phyloP scores from a whole-genome alignment of 352 stramenopile species.

The Phytopythium sindhum region DNA sequence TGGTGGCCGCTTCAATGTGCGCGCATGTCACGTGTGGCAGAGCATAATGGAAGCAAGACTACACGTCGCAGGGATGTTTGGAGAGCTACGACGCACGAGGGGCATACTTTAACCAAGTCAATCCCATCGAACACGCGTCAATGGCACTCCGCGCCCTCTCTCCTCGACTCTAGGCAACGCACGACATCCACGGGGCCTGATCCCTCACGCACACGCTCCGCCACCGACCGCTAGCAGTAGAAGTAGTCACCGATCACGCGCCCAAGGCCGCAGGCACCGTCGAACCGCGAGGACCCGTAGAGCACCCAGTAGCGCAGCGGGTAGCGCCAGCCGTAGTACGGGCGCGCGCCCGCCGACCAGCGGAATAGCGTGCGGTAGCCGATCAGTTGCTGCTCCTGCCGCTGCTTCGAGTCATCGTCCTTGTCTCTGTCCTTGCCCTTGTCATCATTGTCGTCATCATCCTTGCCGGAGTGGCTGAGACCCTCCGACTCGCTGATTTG shows the following conservation, averaged over 20 bases:
- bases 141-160: neutral
- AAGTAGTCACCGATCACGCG: neutral
- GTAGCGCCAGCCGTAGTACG: constrained; percentile 7
- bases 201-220: neutral
- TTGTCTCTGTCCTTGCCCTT: neutral
- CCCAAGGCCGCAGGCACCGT: neutral
- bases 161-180: neutral
- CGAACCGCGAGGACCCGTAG: neutral
- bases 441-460: neutral
- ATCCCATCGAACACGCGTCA: neutral
- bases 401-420: neutral
- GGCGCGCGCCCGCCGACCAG: neutral
- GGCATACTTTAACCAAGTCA: neutral
- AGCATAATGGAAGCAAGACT: neutral
- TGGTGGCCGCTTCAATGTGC: neutral
- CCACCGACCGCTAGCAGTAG: constrained; percentile 1
- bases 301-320: constrained; percentile 3
- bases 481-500: neutral
- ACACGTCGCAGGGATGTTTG: constrained; percentile 1
- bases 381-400: neutral
- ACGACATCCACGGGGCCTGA: neutral
- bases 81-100: neutral
- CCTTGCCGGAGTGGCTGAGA: neutral
- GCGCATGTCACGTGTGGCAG: neutral
- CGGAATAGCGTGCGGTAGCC: constrained; percentile 9